phyloP scores from a whole-genome alignment of 495 filamentous ascomycete genomes.

The Lentithecium fluviatile region DNA sequence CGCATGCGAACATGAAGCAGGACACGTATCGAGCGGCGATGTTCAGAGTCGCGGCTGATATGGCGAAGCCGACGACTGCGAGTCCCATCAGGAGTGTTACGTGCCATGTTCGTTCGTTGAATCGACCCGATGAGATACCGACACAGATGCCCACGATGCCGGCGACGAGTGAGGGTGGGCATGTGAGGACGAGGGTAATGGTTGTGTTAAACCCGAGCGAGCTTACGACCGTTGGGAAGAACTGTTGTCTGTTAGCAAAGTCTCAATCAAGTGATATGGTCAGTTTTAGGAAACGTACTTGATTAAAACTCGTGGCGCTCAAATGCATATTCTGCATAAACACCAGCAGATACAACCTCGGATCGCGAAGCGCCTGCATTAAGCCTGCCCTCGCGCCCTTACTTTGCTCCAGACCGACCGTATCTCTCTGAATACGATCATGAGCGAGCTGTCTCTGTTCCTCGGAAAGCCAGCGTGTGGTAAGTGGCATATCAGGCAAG shows the following conservation, averaged over 20 bases:
- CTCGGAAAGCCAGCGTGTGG: slow-evolving; percentile 13
- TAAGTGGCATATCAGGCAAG: slow-evolving; percentile 14
- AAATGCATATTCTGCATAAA: slow-evolving; percentile 41
- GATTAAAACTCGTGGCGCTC: slow-evolving; percentile 46
- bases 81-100: slow-evolving; percentile 48
- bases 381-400: slow-evolving; percentile 43
- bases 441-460: slow-evolving; percentile 15
- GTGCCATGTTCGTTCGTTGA: slow-evolving; percentile 53
- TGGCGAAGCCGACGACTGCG: slow-evolving; percentile 53
- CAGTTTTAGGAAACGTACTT: no score
- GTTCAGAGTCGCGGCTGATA: slow-evolving; percentile 46
- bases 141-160: slow-evolving; percentile 50
- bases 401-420: slow-evolving; percentile 25
- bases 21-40: slow-evolving; percentile 52
- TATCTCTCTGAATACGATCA: slow-evolving; percentile 40
- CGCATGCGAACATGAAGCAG: slow-evolving; percentile 52
- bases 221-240: slow-evolving; percentile 57
- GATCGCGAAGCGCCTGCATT: slow-evolving; percentile 43
- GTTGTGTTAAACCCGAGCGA: slow-evolving; percentile 54
- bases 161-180: slow-evolving; percentile 51
- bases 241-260: slow-evolving; percentile 33
- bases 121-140: slow-evolving; percentile 46
- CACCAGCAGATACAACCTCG: slow-evolving; percentile 44
- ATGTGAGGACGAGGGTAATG: slow-evolving; percentile 54
- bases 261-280: no score